Evolutionary conservation across 352 stramenopile genomes (phyloP), one percentile per base, ranked within the genome.

Genomic region (Globisporangium canariense): DNA sequence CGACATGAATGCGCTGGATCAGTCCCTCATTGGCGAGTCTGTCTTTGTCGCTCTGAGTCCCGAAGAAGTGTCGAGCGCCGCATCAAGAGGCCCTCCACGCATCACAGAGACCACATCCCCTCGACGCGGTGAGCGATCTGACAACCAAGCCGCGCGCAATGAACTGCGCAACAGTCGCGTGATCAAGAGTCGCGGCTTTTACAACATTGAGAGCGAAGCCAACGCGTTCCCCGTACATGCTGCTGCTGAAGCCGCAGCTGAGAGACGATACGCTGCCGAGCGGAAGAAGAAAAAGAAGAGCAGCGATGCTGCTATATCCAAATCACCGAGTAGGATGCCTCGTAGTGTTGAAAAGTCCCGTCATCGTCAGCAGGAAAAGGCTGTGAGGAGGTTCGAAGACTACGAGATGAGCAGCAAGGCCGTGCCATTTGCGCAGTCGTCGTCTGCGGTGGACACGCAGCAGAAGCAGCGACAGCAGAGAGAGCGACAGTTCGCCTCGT

Each of bases 111-210:
- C 83, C 10, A 50, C 62, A 2, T 88, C 83, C 22, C 73, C 77
- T 20, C 63, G 20, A 66, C 54, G 69, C 16, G 58, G 67, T 6
- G 38, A 60, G 25, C 65, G 38, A 28, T 2, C 8, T 7, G 43
- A 49, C 0, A 55, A 18, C 13, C 32, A 36, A 36, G 41, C 22
- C 28, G 6, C 51, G 6, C 53, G 45, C 9, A 55, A 41, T 16
- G 47, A 64, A 10, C 36, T 92, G 18, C 78, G 76, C 57, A 81
- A 54, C 55, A 91, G 80, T 47, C 83, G 83, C 9, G 77, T 90
- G 18, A 93, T 93, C 63, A 87, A 87, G 65, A 93, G 83, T 62
- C 75, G 83, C 34, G 83, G 83, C 0, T 93, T 89, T 53, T 93
- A 93, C 58, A 75, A 89, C 59, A 69, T 91, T 28, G 75, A 86